phyloP scores from a whole-genome alignment of 208 protist genomes.

The Trypanosomatidae sp. region DNA sequence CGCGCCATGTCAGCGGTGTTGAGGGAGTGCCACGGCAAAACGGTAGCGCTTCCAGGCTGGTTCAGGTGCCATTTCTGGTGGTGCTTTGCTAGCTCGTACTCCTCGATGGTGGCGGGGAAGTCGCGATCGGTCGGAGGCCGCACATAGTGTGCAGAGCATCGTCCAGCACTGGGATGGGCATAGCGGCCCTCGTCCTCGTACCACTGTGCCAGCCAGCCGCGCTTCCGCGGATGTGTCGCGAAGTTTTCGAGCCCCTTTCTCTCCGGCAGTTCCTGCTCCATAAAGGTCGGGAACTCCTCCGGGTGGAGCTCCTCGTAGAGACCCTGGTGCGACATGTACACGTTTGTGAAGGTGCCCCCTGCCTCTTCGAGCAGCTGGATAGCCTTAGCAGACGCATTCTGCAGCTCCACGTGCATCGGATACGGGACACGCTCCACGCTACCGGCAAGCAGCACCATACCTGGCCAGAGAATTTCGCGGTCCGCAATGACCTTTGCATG shows the following conservation, averaged over 20 bases:
- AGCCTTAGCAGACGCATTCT: conserved; percentile 78
- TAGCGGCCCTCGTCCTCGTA: conserved; percentile 90
- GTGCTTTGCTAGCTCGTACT: conserved; percentile 91
- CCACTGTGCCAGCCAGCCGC: conserved; percentile 87
- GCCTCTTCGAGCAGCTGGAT: conserved; percentile 89
- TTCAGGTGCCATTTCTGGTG: conserved; percentile 93
- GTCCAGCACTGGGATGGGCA: conserved; percentile 79
- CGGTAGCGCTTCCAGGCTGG: conserved; percentile 83
- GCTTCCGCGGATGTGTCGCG: conserved; percentile 68
- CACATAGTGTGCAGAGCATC: conserved; percentile 79
- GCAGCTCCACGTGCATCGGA: conserved; percentile 87
- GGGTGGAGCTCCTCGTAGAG: conserved; percentile 89
- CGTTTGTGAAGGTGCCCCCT: conserved; percentile 82
- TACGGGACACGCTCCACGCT: conserved; percentile 70
- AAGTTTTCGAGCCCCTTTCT: conserved; percentile 75
- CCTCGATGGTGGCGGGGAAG: conserved; percentile 85
- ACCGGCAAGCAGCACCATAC: conserved; percentile 77
- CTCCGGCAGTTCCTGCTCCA: conserved; percentile 84
- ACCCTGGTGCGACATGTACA: conserved; percentile 91
- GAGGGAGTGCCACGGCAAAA: conserved; percentile 83
- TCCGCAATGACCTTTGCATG: conserved; percentile 71
- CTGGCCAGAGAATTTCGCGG: conserved; percentile 84
- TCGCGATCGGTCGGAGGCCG: conserved; percentile 77
- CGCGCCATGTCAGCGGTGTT: conserved; percentile 76
- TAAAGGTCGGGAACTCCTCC: conserved; percentile 82